Evolutionary conservation across 139 green algal genomes (phyloP).

Genomic region (Microglena sp.): DNA sequence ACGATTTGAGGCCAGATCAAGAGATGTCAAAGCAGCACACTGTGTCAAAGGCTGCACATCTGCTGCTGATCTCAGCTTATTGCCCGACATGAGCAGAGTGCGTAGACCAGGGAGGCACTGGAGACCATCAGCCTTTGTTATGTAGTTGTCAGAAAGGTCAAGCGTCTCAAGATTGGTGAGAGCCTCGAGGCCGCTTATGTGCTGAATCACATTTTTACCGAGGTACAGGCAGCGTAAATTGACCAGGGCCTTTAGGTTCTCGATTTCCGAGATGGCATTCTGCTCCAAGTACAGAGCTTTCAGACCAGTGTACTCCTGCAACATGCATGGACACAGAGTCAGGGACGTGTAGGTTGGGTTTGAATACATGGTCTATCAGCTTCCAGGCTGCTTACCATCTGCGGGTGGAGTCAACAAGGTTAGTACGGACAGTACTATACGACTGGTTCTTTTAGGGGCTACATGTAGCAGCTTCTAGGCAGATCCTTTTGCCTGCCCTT

Average conservation of each 20-base stretch:
- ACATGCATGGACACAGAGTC: background rate
- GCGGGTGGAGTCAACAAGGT: too few relatives aligned
- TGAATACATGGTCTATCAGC: too few relatives aligned
- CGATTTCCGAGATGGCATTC: slow-evolving; percentile 55
- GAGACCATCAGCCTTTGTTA: slow-evolving; percentile 31
- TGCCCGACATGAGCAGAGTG: slow-evolving; percentile 40
- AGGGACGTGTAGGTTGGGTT: too few relatives aligned
- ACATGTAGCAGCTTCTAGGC: too few relatives aligned
- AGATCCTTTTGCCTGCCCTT: too few relatives aligned
- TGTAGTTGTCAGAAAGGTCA: slow-evolving; percentile 57
- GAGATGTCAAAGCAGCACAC: slow-evolving; percentile 30
- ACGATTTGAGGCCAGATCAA: slow-evolving; percentile 47
- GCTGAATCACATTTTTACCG: slow-evolving; percentile 48
- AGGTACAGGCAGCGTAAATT: slow-evolving; percentile 60
- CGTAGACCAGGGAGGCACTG: slow-evolving; percentile 29
- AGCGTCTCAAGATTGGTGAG: slow-evolving; percentile 44
- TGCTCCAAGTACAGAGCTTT: slow-evolving; percentile 64
- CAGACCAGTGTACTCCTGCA: slow-evolving; percentile 63
- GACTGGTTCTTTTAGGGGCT: too few relatives aligned
- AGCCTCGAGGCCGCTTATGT: slow-evolving; percentile 25
- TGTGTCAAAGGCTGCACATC: slow-evolving; percentile 31
- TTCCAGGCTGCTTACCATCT: too few relatives aligned
- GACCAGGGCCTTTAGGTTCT: slow-evolving; percentile 37
- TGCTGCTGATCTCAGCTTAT: slow-evolving; percentile 31
- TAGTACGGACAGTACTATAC: too few relatives aligned